Percentiles rank a stretch among this genome's conserved stretches.
Evolutionary conservation across 176 grass and related monocot genomes (phyloP).

Genomic region (Aegilops longissima): DNA sequence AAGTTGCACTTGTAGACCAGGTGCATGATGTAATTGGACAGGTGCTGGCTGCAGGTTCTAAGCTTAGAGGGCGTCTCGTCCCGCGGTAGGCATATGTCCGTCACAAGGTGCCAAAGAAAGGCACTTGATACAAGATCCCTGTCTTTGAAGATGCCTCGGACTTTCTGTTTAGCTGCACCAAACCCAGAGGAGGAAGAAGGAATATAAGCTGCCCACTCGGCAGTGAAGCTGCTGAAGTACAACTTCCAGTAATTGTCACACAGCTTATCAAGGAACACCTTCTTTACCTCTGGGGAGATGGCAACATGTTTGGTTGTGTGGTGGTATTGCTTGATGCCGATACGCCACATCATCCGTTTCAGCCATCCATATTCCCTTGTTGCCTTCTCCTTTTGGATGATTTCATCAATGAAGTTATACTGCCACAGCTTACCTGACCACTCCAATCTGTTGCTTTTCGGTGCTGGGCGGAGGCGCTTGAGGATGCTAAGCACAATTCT

Average conservation of each 20-base stretch:
- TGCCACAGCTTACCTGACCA: not conserved
- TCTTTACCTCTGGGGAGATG: not conserved
- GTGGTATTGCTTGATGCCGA: not conserved
- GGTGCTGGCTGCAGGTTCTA: not conserved
- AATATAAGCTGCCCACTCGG: not conserved
- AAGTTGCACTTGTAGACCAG: not conserved
- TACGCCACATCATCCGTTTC: not conserved
- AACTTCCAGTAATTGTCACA: rapidly evolving
- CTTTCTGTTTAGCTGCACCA: not conserved
- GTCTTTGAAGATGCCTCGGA: not conserved
- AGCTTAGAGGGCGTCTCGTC: not conserved
- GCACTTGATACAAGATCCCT: not conserved
- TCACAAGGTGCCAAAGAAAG: not conserved
- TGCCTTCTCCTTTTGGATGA: not conserved
- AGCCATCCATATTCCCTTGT: not conserved
- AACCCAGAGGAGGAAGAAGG: not conserved
- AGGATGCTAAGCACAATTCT: not conserved
- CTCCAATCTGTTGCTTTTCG: not conserved
- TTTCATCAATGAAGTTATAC: not conserved
- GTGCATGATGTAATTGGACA: not conserved
- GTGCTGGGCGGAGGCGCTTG: not conserved
- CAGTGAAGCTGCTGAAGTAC: rapidly evolving
- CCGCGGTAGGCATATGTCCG: not conserved
- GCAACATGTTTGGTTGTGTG: not conserved
- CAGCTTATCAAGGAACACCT: not conserved